These are phyloP conservation scores for Sequoia sempervirens DNA, from an alignment of 75 land plant genomes.

Conservation along the genomic window DNA sequence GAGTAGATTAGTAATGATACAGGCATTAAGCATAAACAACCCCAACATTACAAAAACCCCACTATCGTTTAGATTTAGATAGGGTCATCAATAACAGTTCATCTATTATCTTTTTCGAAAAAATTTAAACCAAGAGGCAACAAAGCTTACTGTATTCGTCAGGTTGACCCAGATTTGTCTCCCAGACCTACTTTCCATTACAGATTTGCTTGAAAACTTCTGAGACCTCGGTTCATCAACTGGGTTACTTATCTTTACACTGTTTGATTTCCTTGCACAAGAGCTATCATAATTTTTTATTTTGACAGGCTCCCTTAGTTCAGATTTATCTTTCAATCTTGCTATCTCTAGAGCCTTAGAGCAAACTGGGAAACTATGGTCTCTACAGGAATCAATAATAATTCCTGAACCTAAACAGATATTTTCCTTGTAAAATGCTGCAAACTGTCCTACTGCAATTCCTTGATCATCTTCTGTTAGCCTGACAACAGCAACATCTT, in stretches of 20 bases:
- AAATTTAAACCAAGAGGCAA: not conserved
- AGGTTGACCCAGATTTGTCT: not conserved
- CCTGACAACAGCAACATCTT: slow-evolving; percentile 46
- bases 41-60: not conserved
- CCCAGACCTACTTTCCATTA: not conserved
- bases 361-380: slow-evolving; percentile 55
- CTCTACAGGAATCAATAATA: slow-evolving; percentile 72
- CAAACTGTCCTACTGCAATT: slow-evolving; percentile 91
- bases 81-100: not conserved
- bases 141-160: not conserved
- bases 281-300: slow-evolving; percentile 18
- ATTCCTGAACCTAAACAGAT: slow-evolving; percentile 89
- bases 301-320: slow-evolving; percentile 59
- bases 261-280: not conserved
- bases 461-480: slow-evolving; percentile 95
- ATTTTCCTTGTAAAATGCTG: slow-evolving; percentile 72
- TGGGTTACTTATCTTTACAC: not conserved
- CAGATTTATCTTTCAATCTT: slow-evolving; percentile 61
- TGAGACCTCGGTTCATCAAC: not conserved
- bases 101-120: not conserved
- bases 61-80: not conserved
- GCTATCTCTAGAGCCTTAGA: slow-evolving; percentile 71
- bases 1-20: not conserved
- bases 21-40: not conserved
- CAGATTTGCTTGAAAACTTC: not conserved